Base-by-base conservation (phyloP, 805 yeast species). In the Kuraishia cidri region DNA sequence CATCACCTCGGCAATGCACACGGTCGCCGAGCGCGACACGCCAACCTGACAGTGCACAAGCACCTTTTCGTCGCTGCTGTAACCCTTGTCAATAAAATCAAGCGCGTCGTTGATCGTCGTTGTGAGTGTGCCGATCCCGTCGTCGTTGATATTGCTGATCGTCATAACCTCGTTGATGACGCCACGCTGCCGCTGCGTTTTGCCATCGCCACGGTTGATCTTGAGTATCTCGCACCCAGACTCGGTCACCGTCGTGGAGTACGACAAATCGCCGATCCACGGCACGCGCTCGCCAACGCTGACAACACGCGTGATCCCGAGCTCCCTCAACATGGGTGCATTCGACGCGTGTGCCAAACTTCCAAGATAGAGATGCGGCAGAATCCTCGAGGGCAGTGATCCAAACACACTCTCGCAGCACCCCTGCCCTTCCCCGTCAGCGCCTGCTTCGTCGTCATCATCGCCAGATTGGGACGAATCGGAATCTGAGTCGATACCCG, bases 41-140 rank as follows among this genome's bases (percentile, higher is more conserved):
- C 97, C 97, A 30, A 86, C 97, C 48, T 94, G 82, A 47, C 97
- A 90, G 53, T 90, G 97, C 8, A 90, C 88, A 38, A 90, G 62
- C 2, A 79, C 74, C 29, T 69, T 71, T 15, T 72, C 73, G 24
- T 56, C 58, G 1, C 43, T 42, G 14, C 52, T 42, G 40, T 62
- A 59, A 13, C 72, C 71, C 18, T 64, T 67, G 33, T 83, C 80
- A 32, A 87, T 72, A 47, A 75, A 84, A 2, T 69, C 60, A 26
- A 90, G 59, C 15, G 88, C 77, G 25, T 66, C 66, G 10, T 77
- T 74, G 28, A 88, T 60, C 3, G 80, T 69, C 24, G 59, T 57
- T 0, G 80, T 65, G 31, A 88, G 58, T 36, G 83, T 76, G 39
- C 88, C 95, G 30, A 83, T 78, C 1, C 97, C 97, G 53, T 90